These are phyloP conservation scores for Exophiala bonariae DNA, from an alignment of 2,329 filamentous ascomycete species.

Conservation along the genomic window DNA sequence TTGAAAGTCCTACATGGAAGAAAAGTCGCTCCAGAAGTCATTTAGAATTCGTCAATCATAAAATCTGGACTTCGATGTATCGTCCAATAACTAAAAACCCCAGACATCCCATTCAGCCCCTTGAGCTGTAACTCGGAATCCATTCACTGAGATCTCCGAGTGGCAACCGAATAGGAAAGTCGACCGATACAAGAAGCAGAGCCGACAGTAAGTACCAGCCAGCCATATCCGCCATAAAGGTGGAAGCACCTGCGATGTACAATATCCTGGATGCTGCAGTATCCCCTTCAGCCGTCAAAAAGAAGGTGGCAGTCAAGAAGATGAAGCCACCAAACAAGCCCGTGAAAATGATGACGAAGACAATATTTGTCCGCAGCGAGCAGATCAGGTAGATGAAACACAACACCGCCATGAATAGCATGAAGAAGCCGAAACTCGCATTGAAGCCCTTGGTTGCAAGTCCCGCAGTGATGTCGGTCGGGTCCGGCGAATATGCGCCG, in stretches of 20 bases:
- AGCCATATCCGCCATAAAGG: conserved; percentile 49
- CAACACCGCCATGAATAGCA: conserved; percentile 65
- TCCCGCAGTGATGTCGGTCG: conserved; percentile 13
- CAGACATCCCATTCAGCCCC: too few species aligned
- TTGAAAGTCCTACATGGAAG: too few species aligned
- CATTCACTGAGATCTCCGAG: conserved; percentile 53
- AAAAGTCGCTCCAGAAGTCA: too few species aligned
- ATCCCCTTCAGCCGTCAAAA: conserved; percentile 5
- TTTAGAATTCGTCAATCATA: too few species aligned
- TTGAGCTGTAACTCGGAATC: too few species aligned
- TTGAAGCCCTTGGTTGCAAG: conserved; percentile 5
- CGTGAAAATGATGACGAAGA: conserved; percentile 69
- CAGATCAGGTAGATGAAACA: conserved; percentile 67
- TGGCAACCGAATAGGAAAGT: conserved; percentile 58
- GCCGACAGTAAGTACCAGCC: conserved; percentile 58
- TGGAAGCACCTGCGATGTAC: conserved; percentile 44
- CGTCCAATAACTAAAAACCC: too few species aligned
- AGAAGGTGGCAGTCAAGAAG: conserved; percentile 11
- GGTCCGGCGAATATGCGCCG: conserved; percentile 29
- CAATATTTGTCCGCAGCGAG: conserved; percentile 69
- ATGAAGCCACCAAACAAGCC: conserved; percentile 40
- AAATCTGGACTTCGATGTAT: too few species aligned
- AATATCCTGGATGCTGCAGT: conserved; percentile 18
- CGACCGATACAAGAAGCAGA: conserved; percentile 53
- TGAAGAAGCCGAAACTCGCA: conserved; percentile 54